Percentiles rank a stretch among this genome's conserved stretches.
phyloP scores from a whole-genome alignment of 805 yeast genomes.

The Saccharomycopsis sp. region DNA sequence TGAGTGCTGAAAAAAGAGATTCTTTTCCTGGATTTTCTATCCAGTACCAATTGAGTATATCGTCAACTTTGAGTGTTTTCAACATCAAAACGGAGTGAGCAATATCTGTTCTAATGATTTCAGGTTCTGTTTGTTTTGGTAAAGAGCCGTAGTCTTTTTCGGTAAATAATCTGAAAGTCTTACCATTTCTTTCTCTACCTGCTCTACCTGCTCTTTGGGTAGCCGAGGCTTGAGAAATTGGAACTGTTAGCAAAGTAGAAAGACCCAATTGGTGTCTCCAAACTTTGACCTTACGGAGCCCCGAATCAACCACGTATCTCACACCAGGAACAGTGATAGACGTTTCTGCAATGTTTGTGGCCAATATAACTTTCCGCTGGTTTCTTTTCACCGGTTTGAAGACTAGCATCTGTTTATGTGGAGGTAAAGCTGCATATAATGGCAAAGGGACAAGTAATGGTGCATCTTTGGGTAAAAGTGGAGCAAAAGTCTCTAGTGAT shows the following conservation, averaged over 20 bases:
- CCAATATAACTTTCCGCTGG: slow-evolving; percentile 77
- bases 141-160: slow-evolving; percentile 61
- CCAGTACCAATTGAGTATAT: slow-evolving; percentile 87
- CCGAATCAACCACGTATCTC: slow-evolving; percentile 86
- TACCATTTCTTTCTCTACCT: slow-evolving; percentile 95
- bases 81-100: slow-evolving; percentile 78
- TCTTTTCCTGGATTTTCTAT: slow-evolving; percentile 82
- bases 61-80: slow-evolving; percentile 76
- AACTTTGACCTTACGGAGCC: slow-evolving; percentile 85
- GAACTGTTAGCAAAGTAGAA: slow-evolving; percentile 86
- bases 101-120: slow-evolving; percentile 80
- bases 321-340: slow-evolving; percentile 95
- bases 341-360: slow-evolving; percentile 97
- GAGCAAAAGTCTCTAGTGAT: slow-evolving; percentile 52
- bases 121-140: slow-evolving; percentile 84
- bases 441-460: slow-evolving; percentile 77
- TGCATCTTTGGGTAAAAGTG: slow-evolving; percentile 62
- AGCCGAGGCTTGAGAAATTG: slow-evolving; percentile 91
- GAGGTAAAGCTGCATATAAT: slow-evolving; percentile 89
- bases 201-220: slow-evolving; percentile 97
- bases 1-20: slow-evolving; percentile 67
- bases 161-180: slow-evolving; percentile 76
- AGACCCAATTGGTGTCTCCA: slow-evolving; percentile 92
- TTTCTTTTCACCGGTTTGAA: slow-evolving; percentile 58
- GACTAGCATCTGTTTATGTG: slow-evolving; percentile 73